phyloP scores from a whole-genome alignment of 2,329 filamentous ascomycete genomes.

The Corinectria fuckeliana region DNA sequence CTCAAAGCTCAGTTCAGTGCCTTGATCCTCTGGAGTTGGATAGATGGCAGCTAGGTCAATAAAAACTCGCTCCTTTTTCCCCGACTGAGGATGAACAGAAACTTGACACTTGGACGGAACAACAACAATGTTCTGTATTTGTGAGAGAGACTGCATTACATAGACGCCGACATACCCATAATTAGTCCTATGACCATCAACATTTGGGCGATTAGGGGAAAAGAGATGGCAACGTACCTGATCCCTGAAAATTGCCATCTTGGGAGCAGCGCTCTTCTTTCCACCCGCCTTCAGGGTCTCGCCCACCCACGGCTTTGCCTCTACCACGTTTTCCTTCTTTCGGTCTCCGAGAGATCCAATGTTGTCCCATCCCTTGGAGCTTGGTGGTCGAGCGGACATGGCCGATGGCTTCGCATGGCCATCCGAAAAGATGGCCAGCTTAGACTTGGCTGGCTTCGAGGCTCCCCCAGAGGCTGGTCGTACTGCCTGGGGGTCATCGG shows the following conservation, averaged over 20 bases:
- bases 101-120: slow-evolving; percentile 77
- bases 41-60: slow-evolving; percentile 88
- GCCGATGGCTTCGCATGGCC: slow-evolving; percentile 65
- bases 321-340: slow-evolving; percentile 91
- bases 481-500: slow-evolving; percentile 71
- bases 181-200: slow-evolving; percentile 99
- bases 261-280: slow-evolving; percentile 74
- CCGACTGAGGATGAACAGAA: slow-evolving; percentile 80
- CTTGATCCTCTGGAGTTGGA: slow-evolving; percentile 73
- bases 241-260: slow-evolving; percentile 95
- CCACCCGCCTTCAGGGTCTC: slow-evolving; percentile 89
- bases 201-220: slow-evolving; percentile 60
- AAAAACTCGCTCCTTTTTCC: slow-evolving; percentile 84
- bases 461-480: slow-evolving; percentile 55
- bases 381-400: slow-evolving; percentile 58
- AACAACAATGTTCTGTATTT: slow-evolving; percentile 71
- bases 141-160: slow-evolving; percentile 62
- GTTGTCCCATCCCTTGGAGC: slow-evolving; percentile 83
- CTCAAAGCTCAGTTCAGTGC: slow-evolving; percentile 86
- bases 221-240: slow-evolving; percentile 67
- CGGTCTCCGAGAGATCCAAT: slow-evolving; percentile 87
- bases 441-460: slow-evolving; percentile 74
- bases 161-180: slow-evolving; percentile 52
- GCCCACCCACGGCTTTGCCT: slow-evolving; percentile 88
- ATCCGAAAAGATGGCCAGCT: slow-evolving; percentile 92